Base-by-base conservation (phyloP, 768 basidiomycete genomes). In the Phlebiopsis flavidoalba region DNA sequence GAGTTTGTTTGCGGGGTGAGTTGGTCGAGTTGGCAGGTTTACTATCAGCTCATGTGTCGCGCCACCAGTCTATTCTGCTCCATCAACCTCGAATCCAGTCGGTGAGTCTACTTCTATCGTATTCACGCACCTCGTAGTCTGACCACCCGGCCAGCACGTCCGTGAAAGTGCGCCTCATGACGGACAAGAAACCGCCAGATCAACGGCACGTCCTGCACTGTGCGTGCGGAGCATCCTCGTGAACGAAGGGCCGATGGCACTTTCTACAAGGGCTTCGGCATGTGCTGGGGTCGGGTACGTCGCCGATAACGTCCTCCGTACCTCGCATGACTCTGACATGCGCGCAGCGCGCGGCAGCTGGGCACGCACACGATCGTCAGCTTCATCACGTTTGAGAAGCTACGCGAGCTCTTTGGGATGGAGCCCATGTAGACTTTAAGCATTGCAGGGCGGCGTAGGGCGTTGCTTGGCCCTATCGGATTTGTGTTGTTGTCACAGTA, bases 231-330 rank as follows among this genome's bases (percentile, higher is more conserved):
- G 58, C 22, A 69, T 75, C 47, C 37, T 74, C 57, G 53, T 57
- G 31, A 59, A 70, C 17, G 74, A 75, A 60, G 74, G 74, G 0
- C 68, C 66, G 10, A 60, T 70, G 54, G 72, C 73, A n/a, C n/a
- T 5, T 74, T 75, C 59, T 75, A 64, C 61, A 75, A 75, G 60
- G 74, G 74, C n/a, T 75, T 75, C 56, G 67, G 70, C n/a, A 74
- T 75, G 74, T 75, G 74, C 56, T 75, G 74, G 74, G 74, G 73
- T 11, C 60, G 74, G 50, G 74, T 74, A 57, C 47, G 74, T 68
- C 22, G 10, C 46, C 35, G 4, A 35, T 47, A 7, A 17, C 12
- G 26, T 53, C 8, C 33, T n/a, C 8, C 31, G 17, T n/a, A n/a
- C 14, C 21, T 3, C 59, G n/a, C 15, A 31, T 11, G 10, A 43